Base-by-base conservation (phyloP, 768 basidiomycete species). In the Cytidiella melzeri region DNA sequence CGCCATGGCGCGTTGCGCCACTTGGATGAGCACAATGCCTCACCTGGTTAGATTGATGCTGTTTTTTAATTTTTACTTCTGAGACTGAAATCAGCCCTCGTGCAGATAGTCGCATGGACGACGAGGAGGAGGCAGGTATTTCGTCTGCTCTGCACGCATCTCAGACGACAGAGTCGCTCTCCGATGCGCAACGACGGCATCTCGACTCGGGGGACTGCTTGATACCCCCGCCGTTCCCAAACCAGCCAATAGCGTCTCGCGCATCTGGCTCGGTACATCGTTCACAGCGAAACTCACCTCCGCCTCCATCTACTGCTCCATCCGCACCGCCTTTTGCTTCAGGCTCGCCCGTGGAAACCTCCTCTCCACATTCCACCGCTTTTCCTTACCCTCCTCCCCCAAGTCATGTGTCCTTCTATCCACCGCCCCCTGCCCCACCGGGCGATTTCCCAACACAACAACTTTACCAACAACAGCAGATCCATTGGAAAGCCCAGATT, bases 1-100 rank as follows among this genome's bases (percentile, higher is more conserved):
- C 47, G 57, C 48, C 28, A 57, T 54, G 5, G 48, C 37, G n/a
- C n/a, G n/a, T 30, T 30, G 43, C 5, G 19, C 24, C n/a, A n/a
- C n/a, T n/a, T n/a, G n/a, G n/a, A n/a, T n/a, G n/a, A n/a, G n/a
- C n/a, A n/a, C n/a, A n/a, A n/a, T n/a, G 30, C 30, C 15, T 34
- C 30, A 15, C 30, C 30, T 34, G 30, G 30, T 34, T 23, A 18
- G 30, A 15, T 18, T 19, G 20, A 40, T 40, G 6, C 38, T 47
- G 13, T 13, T 34, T n/a, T 36, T 36, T n/a, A 41, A 41, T 7
- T 18, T 7, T 7, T 15, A 34, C 30, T 34, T n/a, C n/a, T n/a
- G n/a, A n/a, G n/a, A n/a, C n/a, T n/a, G n/a, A n/a, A 34, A 34
- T 15, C 30, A 34, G 15, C 9, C 7, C 30, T 7, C 30, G 15